Conservation (phyloP, 1,284 basidiomycete genomes). For the Chondrostereum purpureum region DNA sequence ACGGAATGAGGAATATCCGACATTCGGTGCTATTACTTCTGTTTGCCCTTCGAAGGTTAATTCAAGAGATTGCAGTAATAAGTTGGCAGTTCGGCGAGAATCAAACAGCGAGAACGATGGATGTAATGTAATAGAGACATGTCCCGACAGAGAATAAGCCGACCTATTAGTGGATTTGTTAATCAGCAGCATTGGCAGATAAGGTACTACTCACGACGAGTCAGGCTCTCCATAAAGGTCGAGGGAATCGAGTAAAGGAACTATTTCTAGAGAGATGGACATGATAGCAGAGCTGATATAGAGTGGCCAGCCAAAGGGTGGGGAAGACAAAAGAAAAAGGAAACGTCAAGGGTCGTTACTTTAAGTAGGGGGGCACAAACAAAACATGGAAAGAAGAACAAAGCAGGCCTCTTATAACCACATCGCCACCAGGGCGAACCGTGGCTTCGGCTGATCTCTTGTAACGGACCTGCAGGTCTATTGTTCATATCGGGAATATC, state of each 20-base stretch:
- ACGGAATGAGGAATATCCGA: constrained; percentile 57
- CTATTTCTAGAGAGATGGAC: constrained; percentile 57
- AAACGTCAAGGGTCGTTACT: constrained; percentile 3
- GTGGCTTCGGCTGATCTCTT: not conserved
- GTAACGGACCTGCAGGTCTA: too few relatives aligned
- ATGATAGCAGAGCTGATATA: constrained; percentile 28
- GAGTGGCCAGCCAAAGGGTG: constrained; percentile 14
- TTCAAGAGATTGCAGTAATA: constrained; percentile 59
- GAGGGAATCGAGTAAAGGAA: constrained; percentile 45
- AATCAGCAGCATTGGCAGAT: constrained; percentile 8
- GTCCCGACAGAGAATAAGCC: constrained; percentile 72
- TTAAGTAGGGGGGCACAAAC: constrained; percentile 4
- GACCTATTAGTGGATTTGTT: constrained; percentile 34
- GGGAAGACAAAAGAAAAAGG: constrained; percentile 4
- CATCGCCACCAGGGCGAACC: not conserved
- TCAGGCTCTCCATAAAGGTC: constrained; percentile 67
- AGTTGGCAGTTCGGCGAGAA: constrained; percentile 36
- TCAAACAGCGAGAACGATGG: constrained; percentile 45
- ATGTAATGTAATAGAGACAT: constrained; percentile 51
- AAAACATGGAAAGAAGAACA: constrained; percentile 5
- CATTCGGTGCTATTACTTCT: constrained; percentile 50
- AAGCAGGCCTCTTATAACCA: constrained; percentile 6
- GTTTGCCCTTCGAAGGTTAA: constrained; percentile 74
- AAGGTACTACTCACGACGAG: constrained; percentile 42
- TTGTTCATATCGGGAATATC: not conserved